Evolutionary conservation across 1,139 yeast genomes (phyloP).

Genomic region (Magnusiomyces paraingens): DNA sequence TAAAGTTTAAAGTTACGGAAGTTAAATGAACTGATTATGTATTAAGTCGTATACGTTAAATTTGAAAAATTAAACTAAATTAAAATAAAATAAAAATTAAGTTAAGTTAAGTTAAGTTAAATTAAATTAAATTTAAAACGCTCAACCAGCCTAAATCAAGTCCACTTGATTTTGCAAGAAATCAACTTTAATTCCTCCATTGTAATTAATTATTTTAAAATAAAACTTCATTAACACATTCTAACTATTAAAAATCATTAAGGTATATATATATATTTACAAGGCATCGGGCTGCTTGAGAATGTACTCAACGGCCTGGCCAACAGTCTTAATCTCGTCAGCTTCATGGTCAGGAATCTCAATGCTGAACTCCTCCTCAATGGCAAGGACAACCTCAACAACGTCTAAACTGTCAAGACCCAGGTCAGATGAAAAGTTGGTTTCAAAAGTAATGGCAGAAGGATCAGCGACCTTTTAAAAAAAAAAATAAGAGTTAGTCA

Average conservation of each 20-base stretch:
- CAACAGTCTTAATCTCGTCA: conserved; percentile 77
- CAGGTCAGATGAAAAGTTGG: conserved; percentile 66
- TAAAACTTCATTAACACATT: no score
- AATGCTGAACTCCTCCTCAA: conserved; percentile 60
- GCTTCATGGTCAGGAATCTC: conserved; percentile 70
- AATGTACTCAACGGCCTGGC: conserved; percentile 77
- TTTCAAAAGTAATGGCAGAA: conserved; percentile 47
- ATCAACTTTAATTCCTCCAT: no score
- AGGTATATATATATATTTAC: conserved; percentile 11
- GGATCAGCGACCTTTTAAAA: conserved; percentile 20
- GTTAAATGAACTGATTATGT: no score
- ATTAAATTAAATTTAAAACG: no score
- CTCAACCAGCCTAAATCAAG: no score
- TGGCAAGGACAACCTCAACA: conserved; percentile 84
- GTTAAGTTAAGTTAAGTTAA: no score
- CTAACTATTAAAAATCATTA: background rate
- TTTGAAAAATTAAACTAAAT: no score
- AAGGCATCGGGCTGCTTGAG: conserved; percentile 60
- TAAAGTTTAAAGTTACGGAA: no score
- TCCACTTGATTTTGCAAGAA: no score
- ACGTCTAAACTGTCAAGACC: conserved; percentile 85
- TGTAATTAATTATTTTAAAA: no score
- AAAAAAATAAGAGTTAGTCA: background rate
- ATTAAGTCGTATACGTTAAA: no score
- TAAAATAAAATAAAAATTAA: no score